A percentile compares a stretch with the other conserved stretches of the same genome.
These are phyloP conservation scores for Mortierella sp. DNA, from an alignment of 371 early-diverging fungal genomes.

Conservation along the genomic window DNA sequence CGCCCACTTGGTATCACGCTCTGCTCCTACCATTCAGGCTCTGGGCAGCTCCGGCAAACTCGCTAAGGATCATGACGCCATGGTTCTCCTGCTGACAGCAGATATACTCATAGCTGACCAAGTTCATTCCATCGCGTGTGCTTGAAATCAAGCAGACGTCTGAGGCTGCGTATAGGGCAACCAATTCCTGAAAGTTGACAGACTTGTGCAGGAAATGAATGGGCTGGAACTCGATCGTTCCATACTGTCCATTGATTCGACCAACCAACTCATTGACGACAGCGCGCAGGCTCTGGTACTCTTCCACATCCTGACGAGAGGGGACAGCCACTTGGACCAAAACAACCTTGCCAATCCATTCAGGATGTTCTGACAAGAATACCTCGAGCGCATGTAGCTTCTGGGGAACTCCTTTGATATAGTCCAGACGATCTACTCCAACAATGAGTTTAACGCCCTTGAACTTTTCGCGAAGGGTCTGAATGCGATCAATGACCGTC, in stretches of 20 bases:
- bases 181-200: slow-evolving; percentile 94
- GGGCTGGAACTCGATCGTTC: slow-evolving; percentile 95
- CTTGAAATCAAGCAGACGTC: slow-evolving; percentile 98
- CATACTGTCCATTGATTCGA: slow-evolving; percentile 94
- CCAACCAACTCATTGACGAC: slow-evolving; percentile 97
- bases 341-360: slow-evolving; percentile 94
- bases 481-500: slow-evolving; percentile 80
- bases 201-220: slow-evolving; percentile 98
- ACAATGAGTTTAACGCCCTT: slow-evolving; percentile 92
- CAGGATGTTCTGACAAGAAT: slow-evolving; percentile 91
- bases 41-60: slow-evolving; percentile 99
- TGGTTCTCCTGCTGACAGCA: slow-evolving; percentile 93
- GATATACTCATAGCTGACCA: slow-evolving; percentile 98
- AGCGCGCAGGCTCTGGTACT: slow-evolving; percentile 92
- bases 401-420: slow-evolving; percentile 99
- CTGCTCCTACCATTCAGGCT: slow-evolving; percentile 85
- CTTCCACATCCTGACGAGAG: slow-evolving; percentile 95
- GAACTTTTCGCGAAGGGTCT: slow-evolving; percentile 85
- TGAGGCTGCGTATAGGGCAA: slow-evolving; percentile 94
- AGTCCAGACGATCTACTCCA: slow-evolving; percentile 99
- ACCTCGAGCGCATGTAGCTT: slow-evolving; percentile 97
- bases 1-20: background rate
- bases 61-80: slow-evolving; percentile 97
- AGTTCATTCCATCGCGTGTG: slow-evolving; percentile 99
- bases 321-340: slow-evolving; percentile 99